Percentiles rank a stretch among this genome's conserved stretches.
Evolutionary conservation across 345 rosid genomes (phyloP).

Genomic region (Linum lewisii): DNA sequence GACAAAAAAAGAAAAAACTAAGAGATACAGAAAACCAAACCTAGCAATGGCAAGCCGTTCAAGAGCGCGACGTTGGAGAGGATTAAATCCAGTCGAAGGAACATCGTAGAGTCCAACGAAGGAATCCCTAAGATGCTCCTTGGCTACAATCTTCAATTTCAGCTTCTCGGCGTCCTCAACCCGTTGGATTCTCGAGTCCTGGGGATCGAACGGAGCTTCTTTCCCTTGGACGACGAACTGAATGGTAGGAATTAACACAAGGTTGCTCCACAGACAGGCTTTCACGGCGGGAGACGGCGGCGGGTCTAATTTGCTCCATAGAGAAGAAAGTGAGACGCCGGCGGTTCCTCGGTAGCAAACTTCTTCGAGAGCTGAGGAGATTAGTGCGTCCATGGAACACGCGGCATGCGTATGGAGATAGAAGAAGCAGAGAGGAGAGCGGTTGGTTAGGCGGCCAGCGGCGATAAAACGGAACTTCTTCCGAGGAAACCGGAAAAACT

Average conservation of each 20-base stretch:
- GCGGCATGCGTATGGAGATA: no score
- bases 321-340: background rate
- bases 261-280: slow-evolving; percentile 4
- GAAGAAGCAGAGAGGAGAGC: no score
- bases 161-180: slow-evolving; percentile 2
- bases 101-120: slow-evolving; percentile 6
- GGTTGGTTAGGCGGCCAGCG: no score
- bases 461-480: no score
- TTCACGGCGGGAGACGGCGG: slow-evolving; percentile 4
- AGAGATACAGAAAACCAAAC: background rate
- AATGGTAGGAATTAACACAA: background rate
- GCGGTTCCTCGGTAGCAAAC: background rate
- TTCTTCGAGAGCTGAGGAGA: slow-evolving; percentile 6
- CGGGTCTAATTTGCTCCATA: background rate
- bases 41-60: slow-evolving; percentile 6
- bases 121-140: slow-evolving; percentile 2
- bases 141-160: background rate
- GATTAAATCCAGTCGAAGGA: background rate
- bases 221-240: background rate
- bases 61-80: background rate
- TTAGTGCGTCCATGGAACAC: slow-evolving; percentile 5
- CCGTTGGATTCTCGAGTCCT: background rate
- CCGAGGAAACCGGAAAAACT: no score
- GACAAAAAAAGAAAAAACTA: no score
- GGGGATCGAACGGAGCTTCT: background rate